Evolutionary conservation across 2,329 filamentous ascomycete genomes (phyloP).

Genomic region (Drechslerella coelobrocha): DNA sequence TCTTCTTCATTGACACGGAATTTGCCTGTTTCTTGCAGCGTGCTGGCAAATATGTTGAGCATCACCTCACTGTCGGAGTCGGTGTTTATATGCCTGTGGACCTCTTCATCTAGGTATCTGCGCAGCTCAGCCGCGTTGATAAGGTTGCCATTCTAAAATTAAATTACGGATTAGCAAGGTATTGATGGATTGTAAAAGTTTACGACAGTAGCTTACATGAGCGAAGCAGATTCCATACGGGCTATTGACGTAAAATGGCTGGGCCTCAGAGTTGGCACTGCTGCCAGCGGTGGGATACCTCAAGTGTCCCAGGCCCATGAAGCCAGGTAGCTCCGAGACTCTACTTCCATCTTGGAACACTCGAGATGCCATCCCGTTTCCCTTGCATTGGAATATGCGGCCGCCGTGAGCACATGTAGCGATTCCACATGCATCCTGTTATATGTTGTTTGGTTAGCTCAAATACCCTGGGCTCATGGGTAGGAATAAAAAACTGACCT

Average conservation of each 20-base stretch:
- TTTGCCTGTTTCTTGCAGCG: conserved; percentile 80
- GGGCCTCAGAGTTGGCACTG: conserved; percentile 81
- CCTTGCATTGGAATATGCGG: conserved; percentile 86
- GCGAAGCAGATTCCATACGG: conserved; percentile 82
- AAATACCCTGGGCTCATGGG: conserved; percentile 51
- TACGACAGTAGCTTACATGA: conserved; percentile 49
- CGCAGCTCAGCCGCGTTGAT: conserved; percentile 77
- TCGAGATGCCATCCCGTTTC: conserved; percentile 82
- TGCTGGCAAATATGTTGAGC: conserved; percentile 85
- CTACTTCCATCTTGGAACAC: conserved; percentile 83
- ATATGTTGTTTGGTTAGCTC: conserved; percentile 41
- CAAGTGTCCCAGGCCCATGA: conserved; percentile 84
- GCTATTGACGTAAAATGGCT: conserved; percentile 90
- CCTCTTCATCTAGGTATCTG: conserved; percentile 75
- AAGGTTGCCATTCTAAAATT: conserved; percentile 80
- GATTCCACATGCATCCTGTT: conserved; percentile 80
- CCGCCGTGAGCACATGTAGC: conserved; percentile 76
- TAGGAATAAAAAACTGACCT: conserved; percentile 59
- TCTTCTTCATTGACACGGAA: conserved; percentile 79
- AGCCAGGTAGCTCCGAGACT: conserved; percentile 77
- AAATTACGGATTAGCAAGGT: not conserved
- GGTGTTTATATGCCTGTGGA: conserved; percentile 86
- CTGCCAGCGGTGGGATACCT: conserved; percentile 90
- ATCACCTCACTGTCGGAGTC: conserved; percentile 87
- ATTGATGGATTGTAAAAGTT: not conserved